These are phyloP conservation scores for Sindora glabra DNA, from an alignment of 306 rosid genomes.

Conservation along the genomic window DNA sequence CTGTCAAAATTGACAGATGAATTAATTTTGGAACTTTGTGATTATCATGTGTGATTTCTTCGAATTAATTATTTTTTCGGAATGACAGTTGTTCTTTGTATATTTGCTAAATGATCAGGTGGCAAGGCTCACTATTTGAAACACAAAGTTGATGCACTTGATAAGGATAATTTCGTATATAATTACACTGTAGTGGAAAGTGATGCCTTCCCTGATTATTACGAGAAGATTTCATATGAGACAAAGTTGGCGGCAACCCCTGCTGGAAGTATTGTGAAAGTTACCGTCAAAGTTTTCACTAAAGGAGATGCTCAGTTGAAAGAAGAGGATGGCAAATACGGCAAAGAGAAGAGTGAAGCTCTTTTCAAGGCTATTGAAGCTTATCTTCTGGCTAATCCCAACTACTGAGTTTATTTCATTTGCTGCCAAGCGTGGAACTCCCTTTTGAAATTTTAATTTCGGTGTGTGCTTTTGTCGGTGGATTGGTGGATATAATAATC, in stretches of 20 bases:
- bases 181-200: constrained; percentile 15
- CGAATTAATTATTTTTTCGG: too few species aligned
- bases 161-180: constrained; percentile 15
- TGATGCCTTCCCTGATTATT: not conserved
- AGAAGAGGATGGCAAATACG: not conserved
- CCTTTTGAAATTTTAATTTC: too few species aligned
- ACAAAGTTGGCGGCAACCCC: constrained; percentile 5
- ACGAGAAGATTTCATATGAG: constrained; percentile 13
- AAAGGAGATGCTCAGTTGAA: not conserved
- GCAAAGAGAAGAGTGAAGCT: not conserved
- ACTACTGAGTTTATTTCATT: too few species aligned
- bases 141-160: constrained; percentile 14
- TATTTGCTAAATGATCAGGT: too few species aligned
- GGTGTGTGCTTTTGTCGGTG: too few species aligned
- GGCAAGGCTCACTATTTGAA: constrained; percentile 1
- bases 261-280: not conserved
- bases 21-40: too few species aligned
- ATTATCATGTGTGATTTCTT: too few species aligned
- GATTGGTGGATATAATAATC: too few species aligned
- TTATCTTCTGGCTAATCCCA: not conserved
- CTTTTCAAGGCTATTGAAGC: not conserved
- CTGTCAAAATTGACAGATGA: too few species aligned
- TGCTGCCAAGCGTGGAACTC: too few species aligned
- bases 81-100: too few species aligned
- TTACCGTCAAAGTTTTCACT: not conserved